Percentiles rank a stretch among this genome's conserved stretches.
Conservation (phyloP, 2,329 filamentous ascomycete species). For the Fusarium duplospermum region DNA sequence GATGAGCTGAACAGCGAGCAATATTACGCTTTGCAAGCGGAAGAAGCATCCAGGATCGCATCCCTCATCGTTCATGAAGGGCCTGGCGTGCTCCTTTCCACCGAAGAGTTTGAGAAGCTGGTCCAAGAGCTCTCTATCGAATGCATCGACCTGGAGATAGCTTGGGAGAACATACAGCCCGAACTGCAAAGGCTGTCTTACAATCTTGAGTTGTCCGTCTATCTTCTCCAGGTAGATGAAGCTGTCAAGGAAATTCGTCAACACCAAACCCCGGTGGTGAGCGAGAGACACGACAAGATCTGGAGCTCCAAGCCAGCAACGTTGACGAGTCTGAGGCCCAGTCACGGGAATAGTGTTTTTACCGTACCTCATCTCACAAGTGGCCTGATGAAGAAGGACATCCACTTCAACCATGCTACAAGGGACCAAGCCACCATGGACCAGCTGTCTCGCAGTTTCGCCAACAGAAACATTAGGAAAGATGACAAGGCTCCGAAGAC, state of each 20-base stretch:
- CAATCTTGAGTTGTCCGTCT: slow-evolving; percentile 12
- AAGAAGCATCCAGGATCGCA: neutral
- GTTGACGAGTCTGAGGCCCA: accelerated
- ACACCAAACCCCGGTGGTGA: neutral
- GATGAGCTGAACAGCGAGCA: neutral
- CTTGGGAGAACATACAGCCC: neutral
- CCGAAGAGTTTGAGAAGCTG: neutral
- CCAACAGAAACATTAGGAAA: no score
- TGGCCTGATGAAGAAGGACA: neutral
- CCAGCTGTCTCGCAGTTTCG: neutral
- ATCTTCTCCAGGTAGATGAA: neutral
- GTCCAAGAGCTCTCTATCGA: neutral
- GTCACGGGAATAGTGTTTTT: no score
- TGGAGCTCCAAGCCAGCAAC: neutral
- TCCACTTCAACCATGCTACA: neutral
- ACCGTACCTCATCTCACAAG: neutral
- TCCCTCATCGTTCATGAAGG: neutral
- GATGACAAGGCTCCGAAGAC: neutral
- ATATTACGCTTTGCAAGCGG: neutral
- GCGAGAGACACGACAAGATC: neutral
- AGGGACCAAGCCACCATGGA: neutral
- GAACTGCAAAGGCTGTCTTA: neutral
- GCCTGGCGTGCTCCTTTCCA: neutral
- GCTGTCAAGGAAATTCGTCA: neutral
- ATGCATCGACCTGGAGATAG: neutral